These are phyloP conservation scores for Nemania bipapillata DNA, from an alignment of 2,329 filamentous ascomycete species.

Conservation along the genomic window DNA sequence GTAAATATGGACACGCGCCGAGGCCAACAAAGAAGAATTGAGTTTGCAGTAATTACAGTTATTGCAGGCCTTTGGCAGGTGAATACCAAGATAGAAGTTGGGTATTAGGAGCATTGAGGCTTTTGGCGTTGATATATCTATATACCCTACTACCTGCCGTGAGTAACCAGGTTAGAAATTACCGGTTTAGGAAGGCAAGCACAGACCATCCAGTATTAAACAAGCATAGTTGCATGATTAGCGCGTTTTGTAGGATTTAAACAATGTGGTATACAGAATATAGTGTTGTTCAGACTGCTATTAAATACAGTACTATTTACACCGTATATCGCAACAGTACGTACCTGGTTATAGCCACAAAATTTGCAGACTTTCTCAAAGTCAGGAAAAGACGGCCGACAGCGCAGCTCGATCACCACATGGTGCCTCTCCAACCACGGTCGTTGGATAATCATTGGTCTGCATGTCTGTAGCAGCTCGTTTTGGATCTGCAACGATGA, in stretches of 20 bases:
- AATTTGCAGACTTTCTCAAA: constrained; percentile 19
- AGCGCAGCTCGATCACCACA: constrained; percentile 3
- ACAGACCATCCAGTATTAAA: constrained; percentile 10
- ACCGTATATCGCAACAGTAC: background rate
- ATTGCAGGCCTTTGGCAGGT: too few relatives aligned
- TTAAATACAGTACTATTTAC: background rate
- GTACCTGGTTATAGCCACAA: background rate
- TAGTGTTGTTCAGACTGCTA: too few relatives aligned
- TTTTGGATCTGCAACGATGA: constrained; percentile 38
- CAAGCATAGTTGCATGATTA: constrained; percentile 27
- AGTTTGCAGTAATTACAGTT: too few relatives aligned
- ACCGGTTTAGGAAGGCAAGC: constrained; percentile 30
- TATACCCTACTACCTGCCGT: background rate
- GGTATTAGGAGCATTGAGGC: background rate
- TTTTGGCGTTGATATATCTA: background rate
- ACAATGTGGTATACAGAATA: background rate
- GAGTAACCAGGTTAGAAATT: constrained; percentile 9
- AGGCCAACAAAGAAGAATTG: too few relatives aligned
- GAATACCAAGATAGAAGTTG: background rate
- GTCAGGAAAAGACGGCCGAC: background rate
- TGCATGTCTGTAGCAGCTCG: constrained; percentile 7
- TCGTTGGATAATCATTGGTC: constrained; percentile 7
- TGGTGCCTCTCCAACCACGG: background rate
- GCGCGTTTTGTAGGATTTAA: background rate
- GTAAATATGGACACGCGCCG: background rate